Evolutionary conservation across 176 grass and related monocot species (phyloP).

Genomic region (Phoenix roebelenii): DNA sequence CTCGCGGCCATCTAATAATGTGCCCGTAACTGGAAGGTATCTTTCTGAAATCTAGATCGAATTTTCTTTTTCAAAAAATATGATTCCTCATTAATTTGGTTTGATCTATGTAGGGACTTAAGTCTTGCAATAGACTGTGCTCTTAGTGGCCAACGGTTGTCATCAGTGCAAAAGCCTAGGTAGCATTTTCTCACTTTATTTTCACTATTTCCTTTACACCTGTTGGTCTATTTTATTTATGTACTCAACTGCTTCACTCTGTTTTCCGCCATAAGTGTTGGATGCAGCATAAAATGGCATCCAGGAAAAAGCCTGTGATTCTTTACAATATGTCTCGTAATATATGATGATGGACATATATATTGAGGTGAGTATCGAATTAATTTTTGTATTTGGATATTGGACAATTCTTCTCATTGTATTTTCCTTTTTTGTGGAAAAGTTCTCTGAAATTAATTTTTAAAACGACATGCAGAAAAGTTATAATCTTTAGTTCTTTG

Average conservation of each 20-base stretch:
- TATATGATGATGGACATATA: neutral
- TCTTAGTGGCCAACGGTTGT: constrained; percentile 59
- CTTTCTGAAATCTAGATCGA: neutral
- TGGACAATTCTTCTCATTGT: no score
- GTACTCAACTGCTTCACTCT: neutral
- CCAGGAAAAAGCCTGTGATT: constrained; percentile 21
- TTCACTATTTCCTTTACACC: neutral
- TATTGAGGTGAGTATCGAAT: constrained; percentile 4
- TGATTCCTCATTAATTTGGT: neutral
- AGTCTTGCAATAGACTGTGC: constrained; percentile 75
- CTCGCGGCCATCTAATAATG: constrained; percentile 69
- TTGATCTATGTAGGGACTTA: constrained; percentile 46
- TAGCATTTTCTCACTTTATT: constrained; percentile 8
- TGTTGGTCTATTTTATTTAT: neutral
- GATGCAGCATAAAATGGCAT: constrained; percentile 98
- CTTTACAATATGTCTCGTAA: neutral
- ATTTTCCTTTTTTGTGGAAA: no score
- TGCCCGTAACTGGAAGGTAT: constrained; percentile 75
- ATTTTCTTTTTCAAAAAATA: neutral
- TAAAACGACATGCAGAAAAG: no score
- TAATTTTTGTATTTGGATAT: no score
- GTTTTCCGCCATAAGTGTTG: constrained; percentile 42
- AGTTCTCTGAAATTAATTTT: no score
- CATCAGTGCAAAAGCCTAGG: constrained; percentile 46
- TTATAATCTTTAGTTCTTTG: no score